Evolutionary conservation across 345 rosid species (phyloP), one percentile per base, ranked within the genome.

Genomic region (Lepidium africanum): DNA sequence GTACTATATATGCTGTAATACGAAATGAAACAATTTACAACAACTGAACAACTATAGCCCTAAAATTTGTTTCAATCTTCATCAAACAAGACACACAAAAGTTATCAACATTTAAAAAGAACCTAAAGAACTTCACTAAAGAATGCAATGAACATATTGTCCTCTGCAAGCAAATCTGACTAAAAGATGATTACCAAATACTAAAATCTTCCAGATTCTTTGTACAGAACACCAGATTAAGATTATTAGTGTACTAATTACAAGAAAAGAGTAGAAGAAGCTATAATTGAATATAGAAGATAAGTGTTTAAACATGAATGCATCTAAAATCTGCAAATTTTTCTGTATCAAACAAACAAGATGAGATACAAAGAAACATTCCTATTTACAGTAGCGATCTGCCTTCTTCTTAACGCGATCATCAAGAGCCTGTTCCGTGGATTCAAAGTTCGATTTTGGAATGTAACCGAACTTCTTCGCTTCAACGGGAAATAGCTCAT

Each of bases 321-420:
- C 6, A 57, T 21, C n/a, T 9, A 45, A 12, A 30, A 43, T 36
- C 41, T 25, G 50, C 56, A 48, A 17, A n/a, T 38, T 37, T 17
- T 15, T 1, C 33, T 15, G 54, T 11, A 64, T 13, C 21, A 6
- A 64, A 64, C 38, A n/a, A 40, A 52, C n/a, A 43, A 32, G 21
- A 38, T 3, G 42, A 52, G 59, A 62, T 13, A 12, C 6, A 57
- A 48, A 47, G 2, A 0, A 19, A 56, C 14, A 36, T 14, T 60
- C 77, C 76, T 85, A 89, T 84, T 92, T 92, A 74, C 96, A 92
- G 71, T 90, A 92, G 23, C 98, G 96, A 66, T 90, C 96, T 0
- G 96, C 98, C 81, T 92, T 92, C 84, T 90, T 92, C 85, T 88
- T 86, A 50, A 90, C 96, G 13, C 96, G 96, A 70, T 92, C 98